phyloP scores from a whole-genome alignment of 2,329 filamentous ascomycete genomes.

The Ophiosphaerella narmari region DNA sequence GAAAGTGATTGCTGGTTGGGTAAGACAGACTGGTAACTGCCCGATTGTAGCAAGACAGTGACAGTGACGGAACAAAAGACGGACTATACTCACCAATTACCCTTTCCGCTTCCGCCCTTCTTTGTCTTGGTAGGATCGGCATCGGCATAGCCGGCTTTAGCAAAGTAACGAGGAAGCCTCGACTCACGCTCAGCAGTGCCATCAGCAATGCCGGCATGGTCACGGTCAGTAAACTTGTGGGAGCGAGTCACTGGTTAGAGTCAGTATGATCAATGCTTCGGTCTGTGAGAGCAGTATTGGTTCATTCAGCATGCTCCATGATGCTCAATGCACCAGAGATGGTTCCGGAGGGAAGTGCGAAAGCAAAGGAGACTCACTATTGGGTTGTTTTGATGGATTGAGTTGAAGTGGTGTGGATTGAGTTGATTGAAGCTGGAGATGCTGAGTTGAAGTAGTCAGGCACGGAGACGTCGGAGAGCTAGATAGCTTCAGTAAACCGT shows the following conservation, averaged over 20 bases:
- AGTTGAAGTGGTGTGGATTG: conserved; percentile 11
- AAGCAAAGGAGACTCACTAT: conserved; percentile 33
- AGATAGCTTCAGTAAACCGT: conserved; percentile 37
- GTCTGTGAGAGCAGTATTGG: not conserved
- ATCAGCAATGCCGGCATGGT: conserved; percentile 79
- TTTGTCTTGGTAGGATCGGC: conserved; percentile 90
- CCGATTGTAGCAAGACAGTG: not conserved
- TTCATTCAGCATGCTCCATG: not conserved
- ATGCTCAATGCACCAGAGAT: conserved; percentile 7
- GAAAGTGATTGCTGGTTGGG: not conserved
- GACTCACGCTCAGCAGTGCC: conserved; percentile 72
- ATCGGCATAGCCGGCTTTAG: conserved; percentile 80
- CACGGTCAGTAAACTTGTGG: conserved; percentile 92
- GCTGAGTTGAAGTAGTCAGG: conserved; percentile 35
- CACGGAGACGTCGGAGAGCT: conserved; percentile 30
- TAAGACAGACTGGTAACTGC: too few species aligned
- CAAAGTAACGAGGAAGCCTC: conserved; percentile 88
- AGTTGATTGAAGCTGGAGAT: conserved; percentile 22
- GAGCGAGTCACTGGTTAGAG: conserved; percentile 83
- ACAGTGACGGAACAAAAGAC: conserved; percentile 1
- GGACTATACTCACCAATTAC: conserved; percentile 78
- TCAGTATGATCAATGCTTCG: conserved; percentile 11
- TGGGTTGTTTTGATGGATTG: conserved; percentile 22
- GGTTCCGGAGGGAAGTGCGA: not conserved
- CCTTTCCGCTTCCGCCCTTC: conserved; percentile 92